Conservation (phyloP, 257 asterid genomes). For the Solanum paucissectum region DNA sequence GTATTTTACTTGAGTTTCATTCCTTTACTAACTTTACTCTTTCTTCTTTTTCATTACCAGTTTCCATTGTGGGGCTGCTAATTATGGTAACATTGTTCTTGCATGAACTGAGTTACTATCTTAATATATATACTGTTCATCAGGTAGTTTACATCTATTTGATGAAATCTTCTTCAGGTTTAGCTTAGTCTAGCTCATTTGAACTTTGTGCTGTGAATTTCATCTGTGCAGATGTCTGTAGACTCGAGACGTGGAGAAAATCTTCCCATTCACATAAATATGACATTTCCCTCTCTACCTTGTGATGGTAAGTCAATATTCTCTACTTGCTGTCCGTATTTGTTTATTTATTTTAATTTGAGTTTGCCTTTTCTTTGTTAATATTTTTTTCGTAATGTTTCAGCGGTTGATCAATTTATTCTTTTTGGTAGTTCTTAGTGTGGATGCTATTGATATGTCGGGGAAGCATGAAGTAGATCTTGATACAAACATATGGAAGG, state of each 20-base stretch:
- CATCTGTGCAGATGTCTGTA: slow-evolving; percentile 72
- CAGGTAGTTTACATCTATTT: slow-evolving; percentile 33
- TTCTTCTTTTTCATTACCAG: slow-evolving; percentile 17
- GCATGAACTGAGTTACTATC: slow-evolving; percentile 89
- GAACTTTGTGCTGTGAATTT: background rate
- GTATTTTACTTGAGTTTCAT: background rate
- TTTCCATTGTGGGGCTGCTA: slow-evolving; percentile 69
- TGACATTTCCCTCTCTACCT: slow-evolving; percentile 92
- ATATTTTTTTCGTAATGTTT: background rate
- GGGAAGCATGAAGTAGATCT: slow-evolving; percentile 99
- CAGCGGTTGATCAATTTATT: background rate
- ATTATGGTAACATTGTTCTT: slow-evolving; percentile 88
- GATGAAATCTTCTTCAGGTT: background rate
- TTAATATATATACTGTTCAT: slow-evolving; percentile 70
- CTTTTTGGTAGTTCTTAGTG: slow-evolving; percentile 64
- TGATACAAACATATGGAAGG: slow-evolving; percentile 99
- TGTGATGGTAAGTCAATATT: slow-evolving; percentile 71
- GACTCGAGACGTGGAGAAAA: slow-evolving; percentile 92
- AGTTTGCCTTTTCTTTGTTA: background rate
- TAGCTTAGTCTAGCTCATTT: background rate
- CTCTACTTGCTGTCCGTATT: background rate
- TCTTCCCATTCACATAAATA: slow-evolving; percentile 91
- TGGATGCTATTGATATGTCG: slow-evolving; percentile 95
- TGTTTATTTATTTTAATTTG: background rate
- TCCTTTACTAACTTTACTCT: slow-evolving; percentile 17